These are phyloP conservation scores for Mycena olivaceomarginata DNA, from an alignment of 768 basidiomycete species.

Conservation along the genomic window DNA sequence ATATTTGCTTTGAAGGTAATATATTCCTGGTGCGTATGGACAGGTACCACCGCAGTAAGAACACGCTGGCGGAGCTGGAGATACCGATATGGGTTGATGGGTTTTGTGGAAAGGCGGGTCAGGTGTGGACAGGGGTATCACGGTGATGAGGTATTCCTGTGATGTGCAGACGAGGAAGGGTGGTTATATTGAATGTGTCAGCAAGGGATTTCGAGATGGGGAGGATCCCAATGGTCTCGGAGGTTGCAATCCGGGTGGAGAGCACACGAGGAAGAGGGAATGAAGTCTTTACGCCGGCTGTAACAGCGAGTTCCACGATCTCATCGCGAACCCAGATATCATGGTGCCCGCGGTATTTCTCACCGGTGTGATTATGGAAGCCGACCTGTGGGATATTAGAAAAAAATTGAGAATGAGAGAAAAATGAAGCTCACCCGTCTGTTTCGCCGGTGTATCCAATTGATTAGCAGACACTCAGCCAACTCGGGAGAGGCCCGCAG, in stretches of 20 bases:
- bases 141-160: too few relatives aligned
- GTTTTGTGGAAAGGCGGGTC: slow-evolving; percentile 10
- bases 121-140: slow-evolving; percentile 1
- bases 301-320: slow-evolving; percentile 1
- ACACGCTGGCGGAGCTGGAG: not conserved
- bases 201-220: not conserved
- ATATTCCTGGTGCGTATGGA: slow-evolving; percentile 13
- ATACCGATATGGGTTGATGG: slow-evolving; percentile 5
- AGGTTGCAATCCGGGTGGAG: not conserved
- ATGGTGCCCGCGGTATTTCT: not conserved
- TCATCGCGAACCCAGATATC: slow-evolving; percentile 13
- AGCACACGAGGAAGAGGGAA: slow-evolving; percentile 16
- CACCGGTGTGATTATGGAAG: slow-evolving; percentile 10
- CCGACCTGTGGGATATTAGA: not conserved
- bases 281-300: not conserved
- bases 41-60: slow-evolving; percentile 1
- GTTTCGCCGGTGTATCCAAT: too few relatives aligned
- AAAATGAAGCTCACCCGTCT: too few relatives aligned
- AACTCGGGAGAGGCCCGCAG: too few relatives aligned
- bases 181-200: not conserved
- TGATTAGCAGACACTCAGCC: too few relatives aligned
- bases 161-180: too few relatives aligned
- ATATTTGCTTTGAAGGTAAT: not conserved
- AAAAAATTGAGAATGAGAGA: too few relatives aligned
- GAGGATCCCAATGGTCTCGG: too few relatives aligned